Evolutionary conservation across 2,329 filamentous ascomycete genomes (phyloP).

Genomic region (Aspergillus sp.): DNA sequence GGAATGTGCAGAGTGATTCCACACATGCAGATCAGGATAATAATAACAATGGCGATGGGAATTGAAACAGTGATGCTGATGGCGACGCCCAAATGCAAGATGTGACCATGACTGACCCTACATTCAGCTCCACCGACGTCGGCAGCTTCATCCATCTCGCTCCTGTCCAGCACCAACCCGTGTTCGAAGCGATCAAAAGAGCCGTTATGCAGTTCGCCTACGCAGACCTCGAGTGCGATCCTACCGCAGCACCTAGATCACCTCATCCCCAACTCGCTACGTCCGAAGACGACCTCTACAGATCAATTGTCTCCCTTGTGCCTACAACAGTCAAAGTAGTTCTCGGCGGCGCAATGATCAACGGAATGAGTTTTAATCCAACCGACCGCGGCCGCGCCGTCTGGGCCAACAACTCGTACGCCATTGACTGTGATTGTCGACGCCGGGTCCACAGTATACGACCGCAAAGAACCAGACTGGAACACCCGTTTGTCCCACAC

Average conservation of each 20-base stretch:
- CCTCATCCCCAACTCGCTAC: constrained; percentile 10
- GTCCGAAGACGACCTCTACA: constrained; percentile 10
- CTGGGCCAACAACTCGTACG: constrained; percentile 15
- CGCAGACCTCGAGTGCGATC: constrained; percentile 24
- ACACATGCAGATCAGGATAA: neutral
- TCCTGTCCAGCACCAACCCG: neutral
- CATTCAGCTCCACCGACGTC: neutral
- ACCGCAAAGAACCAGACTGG: constrained; percentile 16
- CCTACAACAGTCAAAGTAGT: constrained; percentile 12
- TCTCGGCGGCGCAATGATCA: constrained; percentile 4
- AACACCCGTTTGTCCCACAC: constrained; percentile 7
- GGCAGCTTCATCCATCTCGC: neutral
- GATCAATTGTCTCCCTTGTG: constrained; percentile 11
- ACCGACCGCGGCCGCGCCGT: constrained; percentile 25
- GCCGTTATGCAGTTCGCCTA: constrained; percentile 22
- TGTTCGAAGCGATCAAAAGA: constrained; percentile 18
- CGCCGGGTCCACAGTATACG: constrained; percentile 28
- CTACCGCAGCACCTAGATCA: constrained; percentile 10
- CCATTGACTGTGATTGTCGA: constrained; percentile 28
- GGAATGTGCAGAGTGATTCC: neutral
- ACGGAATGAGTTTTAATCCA: constrained; percentile 12
- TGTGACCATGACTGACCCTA: too few relatives aligned
- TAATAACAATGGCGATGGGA: too few relatives aligned
- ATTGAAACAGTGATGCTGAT: neutral
- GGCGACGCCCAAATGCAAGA: too few relatives aligned